Percentiles rank a stretch among this genome's conserved stretches.
Evolutionary conservation across 2,329 filamentous ascomycete species (phyloP).

Genomic region (Claviceps fusiformis): DNA sequence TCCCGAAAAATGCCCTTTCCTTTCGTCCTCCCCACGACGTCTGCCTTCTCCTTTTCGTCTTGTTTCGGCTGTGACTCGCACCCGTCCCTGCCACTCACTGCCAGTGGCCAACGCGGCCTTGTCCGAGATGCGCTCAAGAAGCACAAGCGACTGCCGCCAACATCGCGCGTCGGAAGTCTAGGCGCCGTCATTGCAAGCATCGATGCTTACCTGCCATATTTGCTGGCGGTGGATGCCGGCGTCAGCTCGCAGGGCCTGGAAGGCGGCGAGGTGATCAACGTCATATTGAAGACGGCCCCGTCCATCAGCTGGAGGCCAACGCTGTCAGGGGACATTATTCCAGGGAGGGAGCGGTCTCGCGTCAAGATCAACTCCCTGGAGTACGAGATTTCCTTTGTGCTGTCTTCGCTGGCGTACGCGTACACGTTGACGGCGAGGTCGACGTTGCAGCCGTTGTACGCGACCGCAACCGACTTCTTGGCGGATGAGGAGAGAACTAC

Average conservation of each 20-base stretch:
- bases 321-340: conserved; percentile 50
- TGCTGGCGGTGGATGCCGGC: conserved; percentile 63
- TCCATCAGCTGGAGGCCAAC: conserved; percentile 77
- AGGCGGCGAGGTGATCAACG: conserved; percentile 48
- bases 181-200: conserved; percentile 54
- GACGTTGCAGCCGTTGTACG: conserved; percentile 61
- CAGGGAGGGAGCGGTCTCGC: conserved; percentile 51
- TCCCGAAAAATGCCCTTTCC: conserved; percentile 64
- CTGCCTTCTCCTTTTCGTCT: conserved; percentile 67
- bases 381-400: conserved; percentile 68
- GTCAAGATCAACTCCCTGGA: conserved; percentile 61
- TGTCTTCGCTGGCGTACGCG: conserved; percentile 64
- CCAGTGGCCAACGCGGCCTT: conserved; percentile 72
- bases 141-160: conserved; percentile 70
- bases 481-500: conserved; percentile 52
- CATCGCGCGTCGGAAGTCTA: conserved; percentile 58
- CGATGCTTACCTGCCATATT: conserved; percentile 69
- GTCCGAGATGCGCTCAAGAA: conserved; percentile 74
- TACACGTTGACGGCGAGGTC: conserved; percentile 60
- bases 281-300: conserved; percentile 47
- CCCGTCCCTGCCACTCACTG: conserved; percentile 71
- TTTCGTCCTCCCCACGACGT: conserved; percentile 80
- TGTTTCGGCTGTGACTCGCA: conserved; percentile 70
- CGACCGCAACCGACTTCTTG: conserved; percentile 45
- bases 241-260: conserved; percentile 35